Percentiles rank a stretch among this genome's conserved stretches.
Evolutionary conservation across 2,329 filamentous ascomycete genomes (phyloP).

Genomic region (Phaeoacremonium minimum): DNA sequence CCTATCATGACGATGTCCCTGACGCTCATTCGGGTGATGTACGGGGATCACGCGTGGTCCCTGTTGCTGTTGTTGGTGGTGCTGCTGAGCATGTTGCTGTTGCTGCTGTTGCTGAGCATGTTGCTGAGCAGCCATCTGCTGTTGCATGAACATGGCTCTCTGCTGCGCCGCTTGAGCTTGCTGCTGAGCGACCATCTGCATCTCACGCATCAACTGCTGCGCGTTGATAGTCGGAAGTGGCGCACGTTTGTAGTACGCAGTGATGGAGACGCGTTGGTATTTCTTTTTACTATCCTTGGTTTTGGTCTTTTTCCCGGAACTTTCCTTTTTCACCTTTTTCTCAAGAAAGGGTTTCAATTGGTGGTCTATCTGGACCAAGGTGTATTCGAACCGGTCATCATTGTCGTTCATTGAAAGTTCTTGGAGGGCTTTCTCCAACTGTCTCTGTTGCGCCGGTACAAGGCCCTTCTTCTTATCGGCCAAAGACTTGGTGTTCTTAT

Average conservation of each 20-base stretch:
- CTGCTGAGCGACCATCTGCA: constrained; percentile 4
- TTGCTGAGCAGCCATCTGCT: not conserved
- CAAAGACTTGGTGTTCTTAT: constrained; percentile 22
- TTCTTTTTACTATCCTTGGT: constrained; percentile 20
- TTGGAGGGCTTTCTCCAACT: constrained; percentile 33
- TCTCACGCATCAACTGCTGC: constrained; percentile 4
- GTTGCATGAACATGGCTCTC: too few species aligned
- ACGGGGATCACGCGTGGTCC: not conserved
- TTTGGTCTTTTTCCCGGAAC: constrained; percentile 15
- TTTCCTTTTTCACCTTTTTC: constrained; percentile 4
- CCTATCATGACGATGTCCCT: not conserved
- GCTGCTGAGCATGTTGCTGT: not conserved
- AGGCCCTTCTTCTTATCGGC: constrained; percentile 38
- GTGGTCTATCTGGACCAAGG: constrained; percentile 39
- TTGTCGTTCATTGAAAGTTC: constrained; percentile 25
- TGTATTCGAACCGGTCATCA: constrained; percentile 33
- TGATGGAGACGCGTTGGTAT: constrained; percentile 35
- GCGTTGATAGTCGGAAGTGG: constrained; percentile 21
- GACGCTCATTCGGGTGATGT: not conserved
- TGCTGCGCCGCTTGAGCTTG: not conserved
- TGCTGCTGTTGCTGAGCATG: not conserved
- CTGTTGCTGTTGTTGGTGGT: not conserved
- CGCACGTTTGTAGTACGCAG: constrained; percentile 38
- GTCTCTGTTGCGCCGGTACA: constrained; percentile 28
- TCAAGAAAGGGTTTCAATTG: constrained; percentile 18